These are phyloP conservation scores for Leucocoprinus sp. DNA, from an alignment of 768 basidiomycete species.

Conservation along the genomic window DNA sequence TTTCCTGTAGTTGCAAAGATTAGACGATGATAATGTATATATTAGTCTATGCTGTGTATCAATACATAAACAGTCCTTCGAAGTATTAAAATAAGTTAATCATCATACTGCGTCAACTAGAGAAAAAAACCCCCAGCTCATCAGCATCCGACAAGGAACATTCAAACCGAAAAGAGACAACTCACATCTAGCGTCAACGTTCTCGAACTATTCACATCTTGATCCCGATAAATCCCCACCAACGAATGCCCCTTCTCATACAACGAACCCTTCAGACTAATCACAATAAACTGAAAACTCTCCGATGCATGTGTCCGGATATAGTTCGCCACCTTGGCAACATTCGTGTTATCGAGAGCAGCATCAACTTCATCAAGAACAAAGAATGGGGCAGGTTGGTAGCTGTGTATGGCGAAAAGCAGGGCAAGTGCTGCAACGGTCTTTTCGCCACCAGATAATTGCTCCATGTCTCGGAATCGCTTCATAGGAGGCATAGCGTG, in stretches of 20 bases:
- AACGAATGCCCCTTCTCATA: slow-evolving; percentile 87
- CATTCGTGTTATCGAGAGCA: slow-evolving; percentile 97
- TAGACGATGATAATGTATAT: no score
- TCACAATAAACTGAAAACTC: slow-evolving; percentile 92
- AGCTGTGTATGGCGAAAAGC: slow-evolving; percentile 95
- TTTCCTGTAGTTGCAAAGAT: no score
- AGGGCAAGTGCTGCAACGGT: slow-evolving; percentile 97
- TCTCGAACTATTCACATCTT: slow-evolving; percentile 86
- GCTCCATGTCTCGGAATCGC: slow-evolving; percentile 98
- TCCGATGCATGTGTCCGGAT: slow-evolving; percentile 80
- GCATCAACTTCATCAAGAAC: slow-evolving; percentile 99
- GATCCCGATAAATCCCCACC: slow-evolving; percentile 92
- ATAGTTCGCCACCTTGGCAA: slow-evolving; percentile 91
- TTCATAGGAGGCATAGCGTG: slow-evolving; percentile 99
- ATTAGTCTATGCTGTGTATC: no score
- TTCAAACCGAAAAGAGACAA: slow-evolving; percentile 5
- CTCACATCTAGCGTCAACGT: slow-evolving; percentile 88
- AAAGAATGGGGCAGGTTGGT: slow-evolving; percentile 95
- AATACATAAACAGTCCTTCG: no score
- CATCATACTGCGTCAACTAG: slow-evolving; percentile 58
- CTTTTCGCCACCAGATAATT: slow-evolving; percentile 96
- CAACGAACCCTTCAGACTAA: slow-evolving; percentile 89
- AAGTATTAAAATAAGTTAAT: no score
- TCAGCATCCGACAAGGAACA: not conserved
- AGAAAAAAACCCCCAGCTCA: not conserved